Evolutionary conservation across 2,329 filamentous ascomycete species (phyloP).

Genomic region (Reticulascus tulasneorum): DNA sequence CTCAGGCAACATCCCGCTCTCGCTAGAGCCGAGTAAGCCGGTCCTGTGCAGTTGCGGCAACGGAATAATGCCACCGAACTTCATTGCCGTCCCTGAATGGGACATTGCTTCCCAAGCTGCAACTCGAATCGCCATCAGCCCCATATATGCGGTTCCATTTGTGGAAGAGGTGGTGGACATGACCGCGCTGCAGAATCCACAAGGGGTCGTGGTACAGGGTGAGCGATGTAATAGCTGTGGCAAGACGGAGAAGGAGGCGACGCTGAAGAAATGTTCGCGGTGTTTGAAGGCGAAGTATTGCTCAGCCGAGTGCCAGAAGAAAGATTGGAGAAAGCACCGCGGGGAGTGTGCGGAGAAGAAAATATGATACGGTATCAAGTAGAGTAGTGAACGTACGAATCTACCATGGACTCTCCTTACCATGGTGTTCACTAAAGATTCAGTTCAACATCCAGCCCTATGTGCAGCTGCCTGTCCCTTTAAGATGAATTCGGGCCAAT

Average conservation of each 20-base stretch:
- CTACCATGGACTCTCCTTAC: no score
- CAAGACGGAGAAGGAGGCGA: conserved; percentile 21
- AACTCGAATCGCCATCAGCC: conserved; percentile 56
- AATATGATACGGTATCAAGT: no score
- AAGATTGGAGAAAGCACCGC: conserved; percentile 50
- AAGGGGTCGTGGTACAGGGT: background rate
- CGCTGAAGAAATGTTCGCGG: conserved; percentile 39
- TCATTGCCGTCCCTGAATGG: conserved; percentile 37
- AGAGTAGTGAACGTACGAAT: no score
- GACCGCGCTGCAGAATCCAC: background rate
- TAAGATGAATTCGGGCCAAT: no score
- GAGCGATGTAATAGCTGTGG: conserved; percentile 34
- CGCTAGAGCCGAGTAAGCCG: conserved; percentile 26
- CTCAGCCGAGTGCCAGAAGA: conserved; percentile 47
- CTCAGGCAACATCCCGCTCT: conserved; percentile 32
- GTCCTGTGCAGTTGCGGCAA: conserved; percentile 43
- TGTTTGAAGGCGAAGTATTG: conserved; percentile 48
- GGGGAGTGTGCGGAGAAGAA: conserved; percentile 33
- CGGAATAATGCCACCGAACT: conserved; percentile 36
- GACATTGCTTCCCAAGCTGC: conserved; percentile 36
- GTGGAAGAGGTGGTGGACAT: conserved; percentile 36
- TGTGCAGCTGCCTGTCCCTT: no score
- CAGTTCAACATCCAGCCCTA: no score
- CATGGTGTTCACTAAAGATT: no score
- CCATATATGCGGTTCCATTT: conserved; percentile 40